Base-by-base conservation (phyloP, 345 rosid genomes). In the Linum trigynum region DNA sequence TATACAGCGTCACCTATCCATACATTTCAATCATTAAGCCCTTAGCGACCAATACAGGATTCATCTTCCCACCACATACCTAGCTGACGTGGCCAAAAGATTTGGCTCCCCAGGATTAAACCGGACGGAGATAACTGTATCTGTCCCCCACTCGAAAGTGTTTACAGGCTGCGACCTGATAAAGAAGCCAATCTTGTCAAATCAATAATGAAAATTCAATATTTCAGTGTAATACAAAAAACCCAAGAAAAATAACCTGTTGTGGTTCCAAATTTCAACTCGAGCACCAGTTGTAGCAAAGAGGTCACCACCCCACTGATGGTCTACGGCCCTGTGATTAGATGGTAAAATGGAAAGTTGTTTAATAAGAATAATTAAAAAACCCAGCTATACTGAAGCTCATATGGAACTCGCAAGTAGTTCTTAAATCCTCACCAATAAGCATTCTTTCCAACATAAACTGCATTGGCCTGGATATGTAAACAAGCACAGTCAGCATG, bases 281-380 rank as follows among this genome's bases (percentile, higher is more conserved):
- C 84, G 97, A 67, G 97, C 97, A 60, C 99, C 95, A 51, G 85
- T 89, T 4, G 97, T 94, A 61, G 92, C 99, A 82, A 94, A 91
- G 43, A 84, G 84, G 15, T 94, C 95, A 61, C 96, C 84, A 50
- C 83, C 82, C 92, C 88, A 87, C 65, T 91, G 96, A 80, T 94
- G 96, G 81, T 94, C 97, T 73, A 89, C 92, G 57, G 86, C 97
- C 89, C 99, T 94, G 72, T 5, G 67, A 7, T 10, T 15, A 58
- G 53, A 72, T 37, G 71, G 58, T 38, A 9, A 55, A 57, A 42
- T 41, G 37, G 48, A 61, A 37, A 38, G 14, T 17, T 17, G 45
- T 45, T 55, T 51, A 38, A 55, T 15, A 57, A 59, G 36, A 15
- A 5, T 23, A 16, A 11, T 55, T 12, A n/a, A 66, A 36, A 38